Evolutionary conservation across 1,284 basidiomycete genomes (phyloP).

Genomic region (Austroboletus novae-zelandiae): DNA sequence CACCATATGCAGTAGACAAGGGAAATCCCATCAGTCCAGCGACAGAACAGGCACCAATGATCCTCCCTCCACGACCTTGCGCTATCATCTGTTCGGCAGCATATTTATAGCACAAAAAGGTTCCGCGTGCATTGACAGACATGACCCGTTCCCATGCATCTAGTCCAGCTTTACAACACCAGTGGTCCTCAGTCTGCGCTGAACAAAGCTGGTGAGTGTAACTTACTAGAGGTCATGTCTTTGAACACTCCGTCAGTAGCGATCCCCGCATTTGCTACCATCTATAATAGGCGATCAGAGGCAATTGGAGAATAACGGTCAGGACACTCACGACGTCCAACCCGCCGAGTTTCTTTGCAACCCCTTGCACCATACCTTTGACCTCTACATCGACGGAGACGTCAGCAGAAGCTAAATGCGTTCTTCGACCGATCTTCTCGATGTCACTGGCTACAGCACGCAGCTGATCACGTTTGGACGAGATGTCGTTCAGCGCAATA

Average conservation of each 20-base stretch:
- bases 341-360: conserved; percentile 9
- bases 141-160: conserved; percentile 27
- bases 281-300: not conserved
- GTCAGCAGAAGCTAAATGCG: conserved; percentile 14
- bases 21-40: conserved; percentile 17
- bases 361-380: conserved; percentile 3
- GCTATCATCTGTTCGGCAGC: conserved; percentile 35
- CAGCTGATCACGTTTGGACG: conserved; percentile 13
- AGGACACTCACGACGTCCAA: conserved; percentile 14
- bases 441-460: conserved; percentile 9
- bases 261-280: conserved; percentile 18
- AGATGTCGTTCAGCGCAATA: conserved; percentile 14
- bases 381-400: conserved; percentile 11
- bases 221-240: conserved; percentile 7
- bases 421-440: conserved; percentile 13
- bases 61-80: conserved; percentile 38
- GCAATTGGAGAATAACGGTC: too few species aligned
- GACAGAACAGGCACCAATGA: conserved; percentile 35
- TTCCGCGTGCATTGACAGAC: conserved; percentile 29
- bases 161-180: conserved; percentile 13
- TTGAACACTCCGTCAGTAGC: not conserved
- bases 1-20: conserved; percentile 14
- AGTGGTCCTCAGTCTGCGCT: not conserved
- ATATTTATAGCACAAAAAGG: conserved; percentile 34
- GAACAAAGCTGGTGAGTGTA: not conserved